Evolutionary conservation across 2,329 filamentous ascomycete genomes (phyloP), one percentile per base, ranked within the genome.

Genomic region (Thermoascus crustaceus): DNA sequence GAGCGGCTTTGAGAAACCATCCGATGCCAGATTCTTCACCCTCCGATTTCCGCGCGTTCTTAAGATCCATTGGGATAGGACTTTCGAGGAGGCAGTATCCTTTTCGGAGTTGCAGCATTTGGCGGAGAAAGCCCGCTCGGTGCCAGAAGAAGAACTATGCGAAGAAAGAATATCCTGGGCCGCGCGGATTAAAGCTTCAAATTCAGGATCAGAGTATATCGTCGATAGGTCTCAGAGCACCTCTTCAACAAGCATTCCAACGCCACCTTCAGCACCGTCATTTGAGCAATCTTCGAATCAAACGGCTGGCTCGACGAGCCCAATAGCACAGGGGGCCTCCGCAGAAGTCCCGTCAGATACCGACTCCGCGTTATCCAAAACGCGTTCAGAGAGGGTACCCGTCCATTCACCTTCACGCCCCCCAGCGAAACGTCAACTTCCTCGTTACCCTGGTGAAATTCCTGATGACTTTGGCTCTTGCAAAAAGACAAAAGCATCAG

Each of bases 51-150:
- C 87, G 1, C 69, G 74, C 2, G 75, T 89, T 3, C 71, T 76
- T 38, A 93, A 89, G 50, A 69, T 93, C 7, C 85, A 94, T 48
- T 74, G 72, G 41, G 86, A 94, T 53, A 72, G 86, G 16, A 74
- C 74, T 2, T 83, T 75, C 52, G 65, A 70, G 14, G 83, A 93
- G 39, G 72, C 78, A 1, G 64, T 85, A 11, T 76, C 78, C 0
- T 85, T 88, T 43, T 58, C 71, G 1, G 78, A 86, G 35, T 64
- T 94, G 3, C 82, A 88, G 46, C 54, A 69, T 4, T 67, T 84
- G 51, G 85, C 83, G 0, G 57, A 67, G 19, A 63, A 73, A 19
- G 76, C 80, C 11, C 69, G 64, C 11, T 67, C 65, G 21, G 53
- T 64, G 2, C 65, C 72, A 0, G 56, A 57, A 1, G 58, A 72